Conservation (phyloP, 257 asterid genomes). For the Eucommia ulmoides region DNA sequence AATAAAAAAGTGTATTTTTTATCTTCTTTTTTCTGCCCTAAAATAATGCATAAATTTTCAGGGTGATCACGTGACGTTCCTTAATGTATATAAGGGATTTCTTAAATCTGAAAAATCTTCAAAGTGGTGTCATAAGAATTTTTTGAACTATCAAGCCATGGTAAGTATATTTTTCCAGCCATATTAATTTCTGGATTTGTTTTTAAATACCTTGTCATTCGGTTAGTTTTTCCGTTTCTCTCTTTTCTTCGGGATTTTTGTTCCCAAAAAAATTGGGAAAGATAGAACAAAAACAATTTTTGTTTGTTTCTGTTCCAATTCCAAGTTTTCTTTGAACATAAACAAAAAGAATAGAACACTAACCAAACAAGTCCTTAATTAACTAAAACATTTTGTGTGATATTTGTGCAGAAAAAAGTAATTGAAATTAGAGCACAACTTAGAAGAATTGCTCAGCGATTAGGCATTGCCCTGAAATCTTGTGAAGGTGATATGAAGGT, state of each 20-base stretch:
- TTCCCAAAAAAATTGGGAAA: too few species aligned
- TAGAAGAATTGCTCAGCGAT: constrained; percentile 59
- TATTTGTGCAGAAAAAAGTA: constrained; percentile 59
- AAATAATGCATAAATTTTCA: constrained; percentile 16
- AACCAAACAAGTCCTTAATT: too few species aligned
- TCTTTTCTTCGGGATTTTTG: too few species aligned
- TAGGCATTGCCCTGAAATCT: constrained; percentile 72
- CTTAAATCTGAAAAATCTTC: constrained; percentile 70
- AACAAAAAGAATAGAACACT: too few species aligned
- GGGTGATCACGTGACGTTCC: constrained; percentile 94
- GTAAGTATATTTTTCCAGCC: constrained; percentile 23
- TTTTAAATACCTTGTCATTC: too few species aligned
- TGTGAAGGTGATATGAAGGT: constrained; percentile 79
- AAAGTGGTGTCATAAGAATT: constrained; percentile 93
- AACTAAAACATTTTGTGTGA: constrained; percentile 12
- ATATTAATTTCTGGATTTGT: neutral
- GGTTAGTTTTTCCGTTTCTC: too few species aligned
- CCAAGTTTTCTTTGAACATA: too few species aligned
- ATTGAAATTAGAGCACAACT: constrained; percentile 71
- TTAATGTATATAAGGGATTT: constrained; percentile 87
- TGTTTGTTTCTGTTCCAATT: too few species aligned
- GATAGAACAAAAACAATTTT: too few species aligned
- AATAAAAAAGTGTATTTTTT: too few species aligned
- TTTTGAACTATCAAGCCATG: constrained; percentile 87
- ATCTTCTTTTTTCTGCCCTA: too few species aligned